Conservation (phyloP, 2,329 filamentous ascomycete genomes). For the Aspergillus sclerotialis region DNA sequence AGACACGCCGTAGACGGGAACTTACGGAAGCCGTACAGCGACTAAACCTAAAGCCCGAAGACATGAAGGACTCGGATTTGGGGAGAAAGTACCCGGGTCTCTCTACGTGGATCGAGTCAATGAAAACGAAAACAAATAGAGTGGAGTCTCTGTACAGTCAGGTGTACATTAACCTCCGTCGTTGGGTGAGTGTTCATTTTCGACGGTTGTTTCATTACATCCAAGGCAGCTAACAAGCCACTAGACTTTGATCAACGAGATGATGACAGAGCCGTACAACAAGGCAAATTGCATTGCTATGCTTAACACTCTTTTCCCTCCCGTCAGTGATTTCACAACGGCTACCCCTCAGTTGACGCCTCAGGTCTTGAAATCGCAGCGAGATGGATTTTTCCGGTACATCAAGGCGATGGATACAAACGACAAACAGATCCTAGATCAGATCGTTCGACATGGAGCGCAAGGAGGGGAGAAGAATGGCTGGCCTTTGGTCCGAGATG, state of each 20-base stretch:
- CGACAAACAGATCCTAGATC: constrained; percentile 47
- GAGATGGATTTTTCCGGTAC: constrained; percentile 57
- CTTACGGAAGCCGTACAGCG: constrained; percentile 48
- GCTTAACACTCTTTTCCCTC: constrained; percentile 61
- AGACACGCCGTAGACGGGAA: constrained; percentile 53
- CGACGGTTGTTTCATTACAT: too few species aligned
- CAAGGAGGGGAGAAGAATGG: constrained; percentile 46
- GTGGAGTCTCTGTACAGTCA: constrained; percentile 54
- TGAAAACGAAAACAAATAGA: constrained; percentile 45
- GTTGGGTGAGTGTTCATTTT: constrained; percentile 47
- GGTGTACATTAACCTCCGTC: constrained; percentile 54
- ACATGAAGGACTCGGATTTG: constrained; percentile 42
- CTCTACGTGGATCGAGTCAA: constrained; percentile 47
- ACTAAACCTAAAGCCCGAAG: constrained; percentile 45
- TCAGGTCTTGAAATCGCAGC: constrained; percentile 48
- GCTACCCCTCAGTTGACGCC: constrained; percentile 48
- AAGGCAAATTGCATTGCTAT: constrained; percentile 61
- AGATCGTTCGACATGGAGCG: constrained; percentile 48
- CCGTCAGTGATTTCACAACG: constrained; percentile 39
- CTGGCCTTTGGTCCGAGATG: constrained; percentile 45
- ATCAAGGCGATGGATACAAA: constrained; percentile 52
- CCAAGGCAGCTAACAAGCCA: constrained; percentile 1
- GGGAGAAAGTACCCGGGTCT: constrained; percentile 48
- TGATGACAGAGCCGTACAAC: constrained; percentile 55
- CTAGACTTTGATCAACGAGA: constrained; percentile 58